phyloP scores from a whole-genome alignment of 257 asterid species.

The Galeopsis tetrahit region DNA sequence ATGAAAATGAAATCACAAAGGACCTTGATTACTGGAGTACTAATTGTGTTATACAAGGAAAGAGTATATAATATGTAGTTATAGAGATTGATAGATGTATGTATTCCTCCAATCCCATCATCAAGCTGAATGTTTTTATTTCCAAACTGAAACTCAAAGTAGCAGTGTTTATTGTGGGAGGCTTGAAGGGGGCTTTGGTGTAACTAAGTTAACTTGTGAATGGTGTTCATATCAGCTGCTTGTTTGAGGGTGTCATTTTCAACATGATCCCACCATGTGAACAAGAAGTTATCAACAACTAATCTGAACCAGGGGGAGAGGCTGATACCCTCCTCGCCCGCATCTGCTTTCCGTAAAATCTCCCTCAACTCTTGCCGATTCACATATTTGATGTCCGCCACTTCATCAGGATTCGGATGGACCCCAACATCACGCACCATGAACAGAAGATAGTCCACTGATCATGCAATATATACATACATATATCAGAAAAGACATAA shows the following conservation, averaged over 20 bases:
- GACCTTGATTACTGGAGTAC: no score
- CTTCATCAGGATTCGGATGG: conserved; percentile 91
- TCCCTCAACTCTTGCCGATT: conserved; percentile 65
- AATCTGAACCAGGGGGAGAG: conserved; percentile 95
- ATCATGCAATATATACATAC: conserved; percentile 24
- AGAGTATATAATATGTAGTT: no score
- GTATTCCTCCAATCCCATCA: no score
- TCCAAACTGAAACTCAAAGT: background rate
- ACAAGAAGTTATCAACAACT: conserved; percentile 82
- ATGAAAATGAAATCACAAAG: no score
- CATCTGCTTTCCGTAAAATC: conserved; percentile 73
- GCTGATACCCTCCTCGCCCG: conserved; percentile 79
- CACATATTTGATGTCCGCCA: conserved; percentile 77
- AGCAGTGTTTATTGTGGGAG: background rate
- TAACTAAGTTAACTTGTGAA: conserved; percentile 60
- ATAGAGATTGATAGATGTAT: no score
- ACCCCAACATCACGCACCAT: conserved; percentile 74
- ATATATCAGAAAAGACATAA: conserved; percentile 51
- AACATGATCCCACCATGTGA: conserved; percentile 95
- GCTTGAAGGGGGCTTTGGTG: no score
- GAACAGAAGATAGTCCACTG: conserved; percentile 97
- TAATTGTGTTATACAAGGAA: no score
- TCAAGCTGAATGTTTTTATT: no score
- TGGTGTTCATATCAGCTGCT: conserved; percentile 75
- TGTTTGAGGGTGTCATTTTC: conserved; percentile 72